Base-by-base conservation (phyloP, 176 grass and related monocot genomes). In the Tillandsia fasciculata region DNA sequence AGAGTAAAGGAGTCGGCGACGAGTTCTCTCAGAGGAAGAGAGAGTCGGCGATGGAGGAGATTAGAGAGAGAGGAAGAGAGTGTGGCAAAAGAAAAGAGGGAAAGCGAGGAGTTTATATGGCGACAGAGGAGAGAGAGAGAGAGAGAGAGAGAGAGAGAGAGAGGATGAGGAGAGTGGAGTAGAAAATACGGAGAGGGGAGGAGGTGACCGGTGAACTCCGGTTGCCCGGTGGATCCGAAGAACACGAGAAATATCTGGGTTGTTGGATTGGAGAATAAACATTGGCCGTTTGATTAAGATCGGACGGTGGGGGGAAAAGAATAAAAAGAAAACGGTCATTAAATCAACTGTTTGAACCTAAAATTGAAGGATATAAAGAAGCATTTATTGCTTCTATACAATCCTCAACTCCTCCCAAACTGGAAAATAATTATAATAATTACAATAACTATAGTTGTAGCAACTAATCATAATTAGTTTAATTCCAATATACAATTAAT, bases 131-230 rank as follows among this genome's bases (percentile, higher is more conserved):
- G 47, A 61, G 10, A 10, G n/a, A 9, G 7, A 18, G 0, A 22
- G 56, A 33, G 49, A 52, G 48, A 17, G 64, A 24, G 47, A 20
- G 42, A 12, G 47, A 59, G 10, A 10, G n/a, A 9, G 15, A 17
- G 2, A 22, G 56, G 56, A 7, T n/a, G n/a, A n/a, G n/a, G n/a
- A 9, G 22, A 20, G 15, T 12, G 8, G 15, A 12, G 29, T 3
- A 9, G 27, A 14, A 22, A 67, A 65, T 51, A 53, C 63, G 63
- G 12, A 51, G 59, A 47, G 64, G 64, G 7, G 22, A 9, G 56
- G 27, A 8, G 61, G n/a, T 27, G n/a, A 77, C 75, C 75, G 75
- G 52, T 3, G 61, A 54, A 59, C 28, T 51, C 75, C 75, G 65
- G 75, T 69, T 48, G 50, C 53, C 65, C 66, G 53, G 75, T 69